Percentiles rank a stretch among this genome's conserved stretches.
phyloP scores from a whole-genome alignment of 257 asterid genomes.

The Salvia hispanica region DNA sequence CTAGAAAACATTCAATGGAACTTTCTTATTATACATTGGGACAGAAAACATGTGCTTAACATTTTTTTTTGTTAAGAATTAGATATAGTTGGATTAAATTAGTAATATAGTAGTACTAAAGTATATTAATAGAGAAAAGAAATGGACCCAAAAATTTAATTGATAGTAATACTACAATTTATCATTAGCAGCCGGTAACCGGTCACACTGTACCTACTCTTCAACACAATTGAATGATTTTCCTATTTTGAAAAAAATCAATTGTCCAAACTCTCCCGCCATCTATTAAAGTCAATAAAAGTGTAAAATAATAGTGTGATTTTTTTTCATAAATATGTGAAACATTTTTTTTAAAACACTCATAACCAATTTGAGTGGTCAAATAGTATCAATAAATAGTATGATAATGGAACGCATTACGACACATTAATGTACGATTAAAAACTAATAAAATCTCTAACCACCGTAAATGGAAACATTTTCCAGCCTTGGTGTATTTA shows the following conservation, averaged over 20 bases:
- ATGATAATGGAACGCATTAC: background rate
- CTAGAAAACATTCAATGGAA: background rate
- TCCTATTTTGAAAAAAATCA: background rate
- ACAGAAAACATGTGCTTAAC: slow-evolving; percentile 8
- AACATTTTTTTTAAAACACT: background rate
- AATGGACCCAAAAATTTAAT: too few relatives aligned
- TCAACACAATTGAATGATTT: background rate
- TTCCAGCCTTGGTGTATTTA: background rate
- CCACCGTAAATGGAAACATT: background rate
- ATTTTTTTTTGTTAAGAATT: background rate
- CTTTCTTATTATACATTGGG: slow-evolving; percentile 1
- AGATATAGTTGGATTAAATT: background rate
- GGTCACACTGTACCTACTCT: slow-evolving; percentile 25
- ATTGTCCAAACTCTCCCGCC: background rate
- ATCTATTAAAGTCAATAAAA: background rate
- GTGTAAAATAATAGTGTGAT: too few relatives aligned
- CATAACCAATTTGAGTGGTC: too few relatives aligned
- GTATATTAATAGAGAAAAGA: too few relatives aligned
- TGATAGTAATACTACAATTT: too few relatives aligned
- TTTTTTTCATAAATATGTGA: background rate
- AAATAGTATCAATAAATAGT: background rate
- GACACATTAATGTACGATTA: background rate
- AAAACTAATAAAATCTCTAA: background rate
- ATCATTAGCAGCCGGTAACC: slow-evolving; percentile 26
- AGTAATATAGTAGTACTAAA: background rate